phyloP scores from a whole-genome alignment of 2,329 filamentous ascomycete genomes.

The Phoma sp. region DNA sequence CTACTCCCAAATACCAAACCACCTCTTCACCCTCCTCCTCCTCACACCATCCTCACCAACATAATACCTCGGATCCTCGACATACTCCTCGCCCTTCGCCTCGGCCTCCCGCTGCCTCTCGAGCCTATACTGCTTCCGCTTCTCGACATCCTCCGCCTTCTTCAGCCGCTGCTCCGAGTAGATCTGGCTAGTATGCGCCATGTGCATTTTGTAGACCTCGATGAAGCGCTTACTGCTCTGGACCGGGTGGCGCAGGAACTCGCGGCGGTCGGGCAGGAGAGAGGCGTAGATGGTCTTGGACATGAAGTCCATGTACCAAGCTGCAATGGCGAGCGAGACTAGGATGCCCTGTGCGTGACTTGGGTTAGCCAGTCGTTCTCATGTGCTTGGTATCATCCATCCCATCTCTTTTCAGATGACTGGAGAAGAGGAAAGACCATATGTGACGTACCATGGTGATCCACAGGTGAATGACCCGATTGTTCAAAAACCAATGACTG shows the following conservation, averaged over 20 bases:
- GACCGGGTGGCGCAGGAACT: conserved; percentile 73
- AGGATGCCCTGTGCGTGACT: conserved; percentile 65
- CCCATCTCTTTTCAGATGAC: not conserved
- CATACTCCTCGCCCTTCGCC: conserved; percentile 44
- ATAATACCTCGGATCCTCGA: conserved; percentile 47
- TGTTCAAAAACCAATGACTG: conserved; percentile 84
- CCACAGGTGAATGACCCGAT: conserved; percentile 74
- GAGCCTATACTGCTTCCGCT: conserved; percentile 83
- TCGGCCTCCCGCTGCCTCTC: conserved; percentile 47
- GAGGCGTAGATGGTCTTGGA: conserved; percentile 79
- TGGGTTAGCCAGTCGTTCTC: not conserved
- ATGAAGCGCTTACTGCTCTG: conserved; percentile 68
- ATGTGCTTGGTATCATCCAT: not conserved
- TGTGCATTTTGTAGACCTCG: conserved; percentile 78
- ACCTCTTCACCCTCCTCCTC: conserved; percentile 73
- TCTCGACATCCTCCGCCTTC: conserved; percentile 83
- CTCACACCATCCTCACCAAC: conserved; percentile 50
- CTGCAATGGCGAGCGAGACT: conserved; percentile 70
- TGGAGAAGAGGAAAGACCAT: not conserved
- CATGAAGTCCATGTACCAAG: conserved; percentile 80
- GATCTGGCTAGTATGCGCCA: conserved; percentile 71
- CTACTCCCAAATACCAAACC: conserved; percentile 76
- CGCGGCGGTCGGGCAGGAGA: conserved; percentile 74
- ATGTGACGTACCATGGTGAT: conserved; percentile 75
- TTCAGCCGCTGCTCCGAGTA: conserved; percentile 74